Conservation (phyloP, 305 asterid species). For the Solanum hybrid region DNA sequence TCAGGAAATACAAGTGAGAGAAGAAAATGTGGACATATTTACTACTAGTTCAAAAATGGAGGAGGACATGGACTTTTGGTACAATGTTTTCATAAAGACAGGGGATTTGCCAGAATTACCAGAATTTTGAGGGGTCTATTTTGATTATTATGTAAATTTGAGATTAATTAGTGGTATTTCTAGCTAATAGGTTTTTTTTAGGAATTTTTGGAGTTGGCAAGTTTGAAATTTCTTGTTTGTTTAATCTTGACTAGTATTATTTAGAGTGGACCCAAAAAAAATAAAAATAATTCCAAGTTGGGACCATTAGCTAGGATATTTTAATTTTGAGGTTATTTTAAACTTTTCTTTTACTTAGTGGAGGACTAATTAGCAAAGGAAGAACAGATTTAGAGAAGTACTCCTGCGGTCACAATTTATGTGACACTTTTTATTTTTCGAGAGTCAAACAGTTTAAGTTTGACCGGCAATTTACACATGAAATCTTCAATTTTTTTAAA, state of each 20-base stretch:
- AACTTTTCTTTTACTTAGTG: not conserved
- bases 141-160: not conserved
- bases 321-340: not conserved
- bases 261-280: not conserved
- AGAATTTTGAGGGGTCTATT: slow-evolving; percentile 35
- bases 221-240: not conserved
- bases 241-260: not conserved
- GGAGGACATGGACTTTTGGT: slow-evolving; percentile 73
- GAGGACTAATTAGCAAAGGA: not conserved
- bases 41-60: slow-evolving; percentile 21
- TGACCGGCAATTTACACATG: accelerated
- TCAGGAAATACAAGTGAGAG: slow-evolving; percentile 1
- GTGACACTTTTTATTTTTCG: accelerated
- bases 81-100: slow-evolving; percentile 43
- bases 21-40: slow-evolving; percentile 17
- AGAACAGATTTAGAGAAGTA: not conserved
- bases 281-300: not conserved
- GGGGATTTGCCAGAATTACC: slow-evolving; percentile 65
- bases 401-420: no score
- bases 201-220: slow-evolving; percentile 1
- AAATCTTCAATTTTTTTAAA: no score
- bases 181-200: not conserved
- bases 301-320: not conserved
- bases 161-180: not conserved
- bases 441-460: no score